Conservation (phyloP, 129 eudicot genomes). For the Centella asiatica region DNA sequence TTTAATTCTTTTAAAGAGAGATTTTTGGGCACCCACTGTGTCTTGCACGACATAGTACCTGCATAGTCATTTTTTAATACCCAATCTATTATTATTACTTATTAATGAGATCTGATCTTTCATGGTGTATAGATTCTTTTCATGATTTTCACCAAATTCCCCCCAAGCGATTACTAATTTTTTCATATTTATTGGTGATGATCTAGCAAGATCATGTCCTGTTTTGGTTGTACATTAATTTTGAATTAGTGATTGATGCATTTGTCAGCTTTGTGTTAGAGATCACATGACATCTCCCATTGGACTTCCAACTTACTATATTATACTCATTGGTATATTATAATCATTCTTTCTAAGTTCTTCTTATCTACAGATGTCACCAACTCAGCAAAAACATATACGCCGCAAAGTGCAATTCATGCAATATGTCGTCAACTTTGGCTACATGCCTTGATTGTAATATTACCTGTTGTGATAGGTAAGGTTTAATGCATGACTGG, state of each 20-base stretch:
- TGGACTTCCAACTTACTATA: no score
- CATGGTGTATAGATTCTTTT: not conserved
- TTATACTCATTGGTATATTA: not conserved
- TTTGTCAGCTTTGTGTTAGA: not conserved
- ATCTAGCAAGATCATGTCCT: not conserved
- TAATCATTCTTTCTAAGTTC: constrained; percentile 2
- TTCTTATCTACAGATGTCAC: constrained; percentile 60
- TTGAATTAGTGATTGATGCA: not conserved
- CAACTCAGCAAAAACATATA: constrained; percentile 41
- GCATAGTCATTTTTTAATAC: not conserved
- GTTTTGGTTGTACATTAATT: no score
- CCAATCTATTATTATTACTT: not conserved
- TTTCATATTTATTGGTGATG: not conserved
- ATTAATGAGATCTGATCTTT: not conserved
- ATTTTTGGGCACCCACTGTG: not conserved
- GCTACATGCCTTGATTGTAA: constrained; percentile 70
- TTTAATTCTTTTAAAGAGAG: no score
- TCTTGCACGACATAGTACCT: not conserved
- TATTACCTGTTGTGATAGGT: constrained; percentile 72
- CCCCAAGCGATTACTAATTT: not conserved
- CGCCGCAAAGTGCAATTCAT: constrained; percentile 57
- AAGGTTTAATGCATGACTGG: constrained; percentile 5
- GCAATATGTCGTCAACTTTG: constrained; percentile 50
- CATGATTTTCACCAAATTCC: no score
- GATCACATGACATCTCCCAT: not conserved